Conservation (phyloP, 208 protist genomes). For the Acanthamoeba lenticulata region DNA sequence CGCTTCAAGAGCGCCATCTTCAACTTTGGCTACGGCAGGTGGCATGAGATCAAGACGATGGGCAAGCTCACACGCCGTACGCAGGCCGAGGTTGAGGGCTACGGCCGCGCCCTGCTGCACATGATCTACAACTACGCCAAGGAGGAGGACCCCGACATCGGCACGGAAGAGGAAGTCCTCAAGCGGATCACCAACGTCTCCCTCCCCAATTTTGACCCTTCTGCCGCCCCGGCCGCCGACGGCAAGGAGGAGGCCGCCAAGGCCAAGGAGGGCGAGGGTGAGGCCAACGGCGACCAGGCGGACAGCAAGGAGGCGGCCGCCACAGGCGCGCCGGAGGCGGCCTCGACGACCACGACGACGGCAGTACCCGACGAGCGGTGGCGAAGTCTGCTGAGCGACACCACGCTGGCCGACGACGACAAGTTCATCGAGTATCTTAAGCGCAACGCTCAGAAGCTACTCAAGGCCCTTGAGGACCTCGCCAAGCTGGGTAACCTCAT, state of each 20-base stretch:
- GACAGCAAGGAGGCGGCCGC: background rate
- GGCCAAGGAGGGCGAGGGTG: background rate
- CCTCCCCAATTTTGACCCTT: too few relatives aligned
- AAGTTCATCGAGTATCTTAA: constrained; percentile 64
- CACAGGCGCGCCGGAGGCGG: background rate
- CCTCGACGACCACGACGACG: background rate
- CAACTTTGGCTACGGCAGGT: constrained; percentile 13
- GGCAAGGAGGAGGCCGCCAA: background rate
- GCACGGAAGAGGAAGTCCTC: constrained; percentile 40
- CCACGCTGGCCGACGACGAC: constrained; percentile 38
- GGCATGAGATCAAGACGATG: constrained; percentile 12
- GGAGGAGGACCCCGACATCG: constrained; percentile 30
- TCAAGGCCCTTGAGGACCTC: constrained; percentile 33
- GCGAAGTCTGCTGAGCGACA: background rate
- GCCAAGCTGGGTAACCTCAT: constrained; percentile 48
- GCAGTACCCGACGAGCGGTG: background rate
- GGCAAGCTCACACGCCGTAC: constrained; percentile 59
- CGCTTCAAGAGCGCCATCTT: constrained; percentile 70
- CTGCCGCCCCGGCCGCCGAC: background rate
- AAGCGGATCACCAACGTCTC: background rate
- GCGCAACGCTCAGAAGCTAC: constrained; percentile 43
- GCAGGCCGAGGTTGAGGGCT: constrained; percentile 5
- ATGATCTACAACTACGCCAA: constrained; percentile 51
- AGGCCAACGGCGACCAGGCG: background rate
- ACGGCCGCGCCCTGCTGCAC: constrained; percentile 42